Base-by-base conservation (phyloP, 257 asterid genomes). In the Echium plantagineum region DNA sequence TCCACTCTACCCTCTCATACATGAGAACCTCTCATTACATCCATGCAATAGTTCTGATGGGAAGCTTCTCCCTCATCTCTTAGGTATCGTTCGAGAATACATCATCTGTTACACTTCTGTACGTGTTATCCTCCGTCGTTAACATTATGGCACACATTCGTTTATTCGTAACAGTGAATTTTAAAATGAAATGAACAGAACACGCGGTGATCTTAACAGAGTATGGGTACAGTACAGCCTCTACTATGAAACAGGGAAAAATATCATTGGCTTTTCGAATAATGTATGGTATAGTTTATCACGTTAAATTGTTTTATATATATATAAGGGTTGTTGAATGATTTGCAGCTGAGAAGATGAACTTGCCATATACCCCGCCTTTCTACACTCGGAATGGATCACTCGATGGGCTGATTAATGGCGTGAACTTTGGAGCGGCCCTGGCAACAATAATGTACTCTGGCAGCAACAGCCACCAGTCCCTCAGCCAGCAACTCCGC, bases 1-100 rank as follows among this genome's bases (percentile, higher is more conserved):
- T 69, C 93, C 83, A 0, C 73, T 77, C 64, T 72, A 83, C 67
- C 62, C 65, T 4, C 53, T 81, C 42, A 47, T 64, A 0, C 84
- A 64, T 59, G 69, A 66, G 26, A 81, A 72, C 59, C 56, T 74
- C 6, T 81, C 88, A 1, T 59, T 68, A n/a, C 71, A 77, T 56
- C 93, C 93, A 0, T 81, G 93, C 76, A 84, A 81, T 66, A 88
- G 80, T 74, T 79, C 93, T 62, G 86, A 84, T 77, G 28, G 72
- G 9, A 71, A 72, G 64, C 88, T 84, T 57, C 75, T 81, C 59
- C 93, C 93, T 69, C 87, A 79, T 58, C 68, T 84, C 65, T 83
- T 84, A 10, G 88, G 88, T 84, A 72, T 64, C 22, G 24, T 24
- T 24, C 26, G 26, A 24, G 26, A 24, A 24, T 24, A 24, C 2